Conservation (phyloP, 257 asterid species). For the Primulina huaijiensis region DNA sequence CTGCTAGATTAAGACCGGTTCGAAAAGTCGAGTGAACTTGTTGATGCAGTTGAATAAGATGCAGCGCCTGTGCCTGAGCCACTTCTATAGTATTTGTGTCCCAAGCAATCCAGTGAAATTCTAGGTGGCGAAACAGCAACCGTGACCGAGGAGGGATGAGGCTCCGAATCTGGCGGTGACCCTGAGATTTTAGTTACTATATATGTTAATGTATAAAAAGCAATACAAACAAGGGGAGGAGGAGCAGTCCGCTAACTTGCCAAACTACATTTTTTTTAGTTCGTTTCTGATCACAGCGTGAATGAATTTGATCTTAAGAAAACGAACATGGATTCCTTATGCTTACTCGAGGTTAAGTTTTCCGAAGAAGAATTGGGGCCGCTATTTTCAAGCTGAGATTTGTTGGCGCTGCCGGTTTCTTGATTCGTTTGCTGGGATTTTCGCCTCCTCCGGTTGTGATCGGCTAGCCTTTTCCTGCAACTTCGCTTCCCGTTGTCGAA, state of each 20-base stretch:
- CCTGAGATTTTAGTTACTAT: conserved; percentile 26
- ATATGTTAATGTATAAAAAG: no score
- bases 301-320: neutral
- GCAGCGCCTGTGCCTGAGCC: conserved; percentile 26
- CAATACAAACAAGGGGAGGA: neutral
- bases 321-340: neutral
- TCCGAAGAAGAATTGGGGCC: conserved; percentile 56
- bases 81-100: conserved; percentile 44
- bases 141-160: conserved; percentile 65
- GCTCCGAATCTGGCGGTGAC: conserved; percentile 82
- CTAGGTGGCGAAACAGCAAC: conserved; percentile 77
- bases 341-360: conserved; percentile 40
- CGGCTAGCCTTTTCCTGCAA: conserved; percentile 94
- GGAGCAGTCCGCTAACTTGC: neutral
- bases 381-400: conserved; percentile 36
- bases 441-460: conserved; percentile 86
- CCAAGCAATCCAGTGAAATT: conserved; percentile 67
- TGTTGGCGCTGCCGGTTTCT: conserved; percentile 33
- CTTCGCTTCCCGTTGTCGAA: conserved; percentile 95
- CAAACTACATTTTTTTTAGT: no score
- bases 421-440: conserved; percentile 66
- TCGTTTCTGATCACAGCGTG: neutral
- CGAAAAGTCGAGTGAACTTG: conserved; percentile 53
- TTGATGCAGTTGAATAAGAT: conserved; percentile 46
- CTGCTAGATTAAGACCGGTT: conserved; percentile 29